These are phyloP conservation scores for Naganishia liquefaciens DNA, from an alignment of 1,284 basidiomycete species.

Conservation along the genomic window DNA sequence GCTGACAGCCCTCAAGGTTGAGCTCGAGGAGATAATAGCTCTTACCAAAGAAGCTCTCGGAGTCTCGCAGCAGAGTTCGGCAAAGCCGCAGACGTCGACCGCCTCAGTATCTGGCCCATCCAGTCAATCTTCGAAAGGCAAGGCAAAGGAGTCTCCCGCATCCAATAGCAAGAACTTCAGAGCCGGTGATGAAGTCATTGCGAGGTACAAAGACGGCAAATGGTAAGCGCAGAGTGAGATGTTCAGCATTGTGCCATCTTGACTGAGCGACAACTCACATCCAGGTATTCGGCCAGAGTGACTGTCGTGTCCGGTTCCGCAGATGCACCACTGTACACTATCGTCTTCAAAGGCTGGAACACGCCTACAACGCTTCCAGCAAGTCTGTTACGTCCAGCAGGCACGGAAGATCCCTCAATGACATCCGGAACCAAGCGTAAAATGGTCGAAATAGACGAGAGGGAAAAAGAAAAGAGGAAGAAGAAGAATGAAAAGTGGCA, in stretches of 20 bases:
- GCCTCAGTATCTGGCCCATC: slow-evolving; percentile 28
- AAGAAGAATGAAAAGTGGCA: slow-evolving; percentile 96
- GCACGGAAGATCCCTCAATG: slow-evolving; percentile 53
- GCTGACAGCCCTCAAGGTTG: slow-evolving; percentile 66
- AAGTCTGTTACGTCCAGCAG: slow-evolving; percentile 63
- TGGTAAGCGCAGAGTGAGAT: slow-evolving; percentile 57
- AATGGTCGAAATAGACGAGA: slow-evolving; percentile 73
- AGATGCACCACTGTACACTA: slow-evolving; percentile 83
- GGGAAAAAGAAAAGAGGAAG: slow-evolving; percentile 84
- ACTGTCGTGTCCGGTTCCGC: slow-evolving; percentile 81
- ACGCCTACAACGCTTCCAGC: slow-evolving; percentile 85
- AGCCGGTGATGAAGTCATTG: slow-evolving; percentile 90
- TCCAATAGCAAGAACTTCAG: slow-evolving; percentile 44
- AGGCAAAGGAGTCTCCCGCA: slow-evolving; percentile 37
- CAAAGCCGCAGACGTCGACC: slow-evolving; percentile 12
- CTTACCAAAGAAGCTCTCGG: slow-evolving; percentile 73
- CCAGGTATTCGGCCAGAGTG: slow-evolving; percentile 82
- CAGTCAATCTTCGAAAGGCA: slow-evolving; percentile 34
- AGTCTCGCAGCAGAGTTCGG: slow-evolving; percentile 35
- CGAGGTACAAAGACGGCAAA: slow-evolving; percentile 84
- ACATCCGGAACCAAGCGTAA: slow-evolving; percentile 65
- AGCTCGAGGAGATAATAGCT: slow-evolving; percentile 85
- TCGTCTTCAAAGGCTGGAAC: slow-evolving; percentile 93
- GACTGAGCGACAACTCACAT: background rate
- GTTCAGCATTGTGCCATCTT: background rate